Base-by-base conservation (phyloP, 352 stramenopile species). In the Pythium phragmiticola region DNA sequence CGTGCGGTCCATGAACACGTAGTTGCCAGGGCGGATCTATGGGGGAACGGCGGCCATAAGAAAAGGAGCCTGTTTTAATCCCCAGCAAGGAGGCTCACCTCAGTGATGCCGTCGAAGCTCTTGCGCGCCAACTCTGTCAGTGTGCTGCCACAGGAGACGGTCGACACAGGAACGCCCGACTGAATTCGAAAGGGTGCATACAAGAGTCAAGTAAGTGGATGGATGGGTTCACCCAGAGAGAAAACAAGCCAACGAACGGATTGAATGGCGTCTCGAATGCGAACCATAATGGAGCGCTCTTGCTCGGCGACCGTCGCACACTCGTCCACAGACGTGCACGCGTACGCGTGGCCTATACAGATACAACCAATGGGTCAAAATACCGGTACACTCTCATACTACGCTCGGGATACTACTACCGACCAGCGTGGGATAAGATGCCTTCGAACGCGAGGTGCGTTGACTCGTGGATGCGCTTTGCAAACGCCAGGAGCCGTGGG, bases 1-100 rank as follows among this genome's bases (percentile, higher is more conserved):
- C 17, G 83, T 92, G 55, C 83, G 83, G 56, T 92, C 83, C 13
- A 88, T 62, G 54, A 92, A 92, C 11, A 90, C 75, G 46, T 89
- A 90, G 68, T 90, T 92, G 30, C 80, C 83, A 13, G 80, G 79
- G 7, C 81, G 83, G 53, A 90, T 85, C 73, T 88, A 26, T 19
- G 28, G 34, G 33, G 26, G 26, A 30, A 30, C 26, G 4, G 26
- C 26, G 26, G 26, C 1, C 26, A 30, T 30, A 30, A 30, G 26
- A 30, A 30, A 30, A 30, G 26, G 26, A 30, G 26, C 26, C 26
- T 30, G 26, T 3, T 30, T 30, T 30, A 5, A 30, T 30, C 4
- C 4, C 26, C 2, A 30, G 26, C 26, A 30, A 30, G 26, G 26
- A 30, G 26, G 26, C 26, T 30, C 26, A 87, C 76, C 76, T 90